A percentile compares a stretch with the other conserved stretches of the same genome.
Evolutionary conservation across 768 basidiomycete genomes (phyloP).

Genomic region (Mycena chlorophos): DNA sequence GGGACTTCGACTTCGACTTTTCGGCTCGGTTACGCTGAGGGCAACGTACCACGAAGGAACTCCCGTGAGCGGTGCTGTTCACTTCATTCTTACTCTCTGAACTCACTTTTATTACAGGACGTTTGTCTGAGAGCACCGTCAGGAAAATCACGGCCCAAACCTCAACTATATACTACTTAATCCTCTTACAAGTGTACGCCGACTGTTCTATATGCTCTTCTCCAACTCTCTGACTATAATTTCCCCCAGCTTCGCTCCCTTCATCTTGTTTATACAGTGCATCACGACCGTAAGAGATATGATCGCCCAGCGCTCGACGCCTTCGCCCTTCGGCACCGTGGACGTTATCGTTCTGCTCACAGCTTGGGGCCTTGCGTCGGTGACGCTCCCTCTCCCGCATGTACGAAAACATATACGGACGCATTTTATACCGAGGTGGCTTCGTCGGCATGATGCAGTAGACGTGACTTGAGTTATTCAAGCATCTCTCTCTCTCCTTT

Average conservation of each 20-base stretch:
- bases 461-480: no score
- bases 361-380: constrained; percentile 2
- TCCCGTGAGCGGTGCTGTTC: background rate
- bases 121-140: no score
- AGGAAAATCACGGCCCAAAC: background rate
- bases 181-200: constrained; percentile 7
- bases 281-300: background rate
- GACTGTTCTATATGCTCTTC: background rate
- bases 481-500: no score
- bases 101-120: constrained; percentile 10
- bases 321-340: background rate
- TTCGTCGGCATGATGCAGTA: no score
- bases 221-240: background rate
- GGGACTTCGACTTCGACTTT: no score
- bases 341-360: background rate
- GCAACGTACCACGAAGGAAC: background rate
- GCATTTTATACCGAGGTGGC: no score
- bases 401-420: background rate
- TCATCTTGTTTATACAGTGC: background rate
- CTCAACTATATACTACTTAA: background rate
- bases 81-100: background rate
- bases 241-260: background rate
- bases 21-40: constrained; percentile 15
- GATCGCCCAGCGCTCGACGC: background rate
- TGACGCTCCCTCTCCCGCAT: background rate